Evolutionary conservation across 2,329 filamentous ascomycete genomes (phyloP).

Genomic region (Botrytis fabae): DNA sequence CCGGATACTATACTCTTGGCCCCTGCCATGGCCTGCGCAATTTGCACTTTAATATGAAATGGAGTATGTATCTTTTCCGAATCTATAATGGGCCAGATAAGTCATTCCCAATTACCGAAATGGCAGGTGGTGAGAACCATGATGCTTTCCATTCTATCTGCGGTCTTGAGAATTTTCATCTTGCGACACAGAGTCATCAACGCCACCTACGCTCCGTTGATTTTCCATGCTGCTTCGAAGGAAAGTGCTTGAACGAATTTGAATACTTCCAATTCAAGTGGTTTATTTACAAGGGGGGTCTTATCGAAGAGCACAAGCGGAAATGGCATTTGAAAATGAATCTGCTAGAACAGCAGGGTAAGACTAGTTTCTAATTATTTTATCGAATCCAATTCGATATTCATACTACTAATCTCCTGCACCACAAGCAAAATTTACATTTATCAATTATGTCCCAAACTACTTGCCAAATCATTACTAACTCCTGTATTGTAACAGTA

Average conservation of each 20-base stretch:
- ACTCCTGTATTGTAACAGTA: background rate
- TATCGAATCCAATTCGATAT: background rate
- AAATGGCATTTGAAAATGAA: background rate
- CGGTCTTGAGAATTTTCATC: background rate
- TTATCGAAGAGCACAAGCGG: background rate
- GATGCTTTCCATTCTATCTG: background rate
- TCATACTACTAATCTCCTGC: background rate
- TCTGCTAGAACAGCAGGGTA: background rate
- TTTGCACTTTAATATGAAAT: background rate
- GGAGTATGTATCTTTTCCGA: background rate
- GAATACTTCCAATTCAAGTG: background rate
- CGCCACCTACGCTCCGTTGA: background rate
- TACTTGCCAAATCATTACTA: background rate
- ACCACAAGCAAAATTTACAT: background rate
- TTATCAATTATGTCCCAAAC: background rate
- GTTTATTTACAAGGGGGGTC: fast-evolving
- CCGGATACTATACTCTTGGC: background rate
- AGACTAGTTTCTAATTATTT: background rate
- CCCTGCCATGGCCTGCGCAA: background rate
- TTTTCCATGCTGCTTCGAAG: background rate
- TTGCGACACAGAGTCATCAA: background rate
- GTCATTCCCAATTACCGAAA: too few species aligned
- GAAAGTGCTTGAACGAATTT: background rate
- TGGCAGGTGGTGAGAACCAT: background rate
- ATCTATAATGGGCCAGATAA: too few species aligned